A percentile compares a stretch with the other conserved stretches of the same genome.
Conservation (phyloP, 139 green algal genomes). For the Edaphochlamys debaryana region DNA sequence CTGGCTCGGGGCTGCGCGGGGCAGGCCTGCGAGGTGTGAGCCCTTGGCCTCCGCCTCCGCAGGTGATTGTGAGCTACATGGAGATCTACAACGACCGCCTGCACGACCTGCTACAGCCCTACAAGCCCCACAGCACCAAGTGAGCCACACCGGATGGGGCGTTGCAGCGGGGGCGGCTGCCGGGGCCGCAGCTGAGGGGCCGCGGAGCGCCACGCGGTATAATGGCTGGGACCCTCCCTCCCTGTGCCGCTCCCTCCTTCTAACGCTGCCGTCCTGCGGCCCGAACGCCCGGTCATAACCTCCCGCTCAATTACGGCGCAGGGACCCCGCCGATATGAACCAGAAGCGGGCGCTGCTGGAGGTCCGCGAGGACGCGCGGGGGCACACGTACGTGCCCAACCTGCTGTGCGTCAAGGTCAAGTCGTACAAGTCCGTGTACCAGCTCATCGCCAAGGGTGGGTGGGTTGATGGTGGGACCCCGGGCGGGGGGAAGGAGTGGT, state of each 20-base stretch:
- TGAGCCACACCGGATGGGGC: too few relatives aligned
- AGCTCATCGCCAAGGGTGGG: constrained; percentile 54
- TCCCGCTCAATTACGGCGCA: too few relatives aligned
- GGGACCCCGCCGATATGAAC: constrained; percentile 50
- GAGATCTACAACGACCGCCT: constrained; percentile 85
- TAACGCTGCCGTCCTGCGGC: too few relatives aligned
- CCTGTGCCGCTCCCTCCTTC: too few relatives aligned
- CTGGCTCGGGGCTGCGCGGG: too few relatives aligned
- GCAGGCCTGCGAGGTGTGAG: too few relatives aligned
- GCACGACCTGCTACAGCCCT: constrained; percentile 79
- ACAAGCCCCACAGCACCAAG: constrained; percentile 60
- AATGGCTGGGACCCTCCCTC: too few relatives aligned
- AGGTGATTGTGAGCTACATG: constrained; percentile 65
- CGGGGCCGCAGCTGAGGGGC: too few relatives aligned
- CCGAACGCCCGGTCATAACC: too few relatives aligned
- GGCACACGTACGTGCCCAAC: constrained; percentile 62
- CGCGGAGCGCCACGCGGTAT: too few relatives aligned
- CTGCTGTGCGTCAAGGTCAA: constrained; percentile 63
- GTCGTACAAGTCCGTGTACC: constrained; percentile 52
- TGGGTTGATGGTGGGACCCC: background rate
- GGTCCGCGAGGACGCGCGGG: constrained; percentile 56
- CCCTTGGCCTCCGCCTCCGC: background rate
- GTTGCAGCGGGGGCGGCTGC: background rate
- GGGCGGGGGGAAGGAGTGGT: background rate
- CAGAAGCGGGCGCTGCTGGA: constrained; percentile 63